Base-by-base conservation (phyloP, 176 grass and related monocot genomes). In the Miscanthus lutarioriparius region DNA sequence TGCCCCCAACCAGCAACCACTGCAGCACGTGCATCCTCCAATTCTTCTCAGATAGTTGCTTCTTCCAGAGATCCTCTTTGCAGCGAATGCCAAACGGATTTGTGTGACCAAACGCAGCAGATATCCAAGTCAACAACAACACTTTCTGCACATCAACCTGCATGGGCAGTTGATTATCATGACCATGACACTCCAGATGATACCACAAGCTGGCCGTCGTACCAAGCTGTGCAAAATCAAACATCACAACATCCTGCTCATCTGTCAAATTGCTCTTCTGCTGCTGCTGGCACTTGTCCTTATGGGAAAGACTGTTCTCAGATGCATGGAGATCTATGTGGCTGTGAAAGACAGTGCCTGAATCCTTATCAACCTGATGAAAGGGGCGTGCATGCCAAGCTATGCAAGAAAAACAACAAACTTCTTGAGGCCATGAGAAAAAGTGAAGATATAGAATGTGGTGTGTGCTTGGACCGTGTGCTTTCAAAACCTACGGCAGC, bases 391-490 rank as follows among this genome's bases (percentile, higher is more conserved):
- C 92, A 97, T 86, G 82, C 83, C 67, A 92, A 83, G 69, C 64
- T 89, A 8, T 97, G 94, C 83, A 81, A 92, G 66, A 92, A 84
- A 90, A 97, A 94, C 71, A 90, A 80, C 64, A 94, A 51, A 67
- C 77, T 79, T 48, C 79, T 94, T 77, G 92, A 92, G 54, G 71
- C 83, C 59, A 92, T 97, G 86, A 94, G 87, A 76, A 88, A 75
- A 70, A 97, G 92, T 82, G 87, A 92, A 87, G 94, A 94, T 14
- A 97, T 94, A 78, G 94, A 97, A 76, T 97, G 94, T 62, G 84
- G 88, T 72, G 90, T 97, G 12, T 97, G 94, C 70, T 87, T 97
- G 73, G 94, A 97, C 17, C 90, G 64, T 53, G 94, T 97, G 76
- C 77, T 92, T 70, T 97, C 94, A 30, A 94, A 97, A 68, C 73